Conservation (phyloP, 805 yeast genomes). For the Metschnikowia noctiluminum region DNA sequence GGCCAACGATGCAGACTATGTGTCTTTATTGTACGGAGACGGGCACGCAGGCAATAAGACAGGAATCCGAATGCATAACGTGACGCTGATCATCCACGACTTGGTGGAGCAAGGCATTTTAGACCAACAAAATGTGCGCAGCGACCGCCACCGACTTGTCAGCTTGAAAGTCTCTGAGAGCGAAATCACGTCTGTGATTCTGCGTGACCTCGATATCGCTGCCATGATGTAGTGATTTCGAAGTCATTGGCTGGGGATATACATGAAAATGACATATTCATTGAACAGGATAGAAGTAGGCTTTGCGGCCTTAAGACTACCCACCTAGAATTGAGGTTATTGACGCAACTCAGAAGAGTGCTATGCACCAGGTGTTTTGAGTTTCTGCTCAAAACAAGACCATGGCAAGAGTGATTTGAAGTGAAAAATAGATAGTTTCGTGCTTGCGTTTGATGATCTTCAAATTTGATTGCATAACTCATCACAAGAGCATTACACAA, state of each 20-base stretch:
- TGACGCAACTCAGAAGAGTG: too few species aligned
- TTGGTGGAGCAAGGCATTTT: slow-evolving; percentile 77
- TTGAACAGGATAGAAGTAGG: too few species aligned
- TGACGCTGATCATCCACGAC: slow-evolving; percentile 60
- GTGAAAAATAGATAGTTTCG: too few species aligned
- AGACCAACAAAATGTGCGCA: slow-evolving; percentile 59
- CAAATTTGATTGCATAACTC: too few species aligned
- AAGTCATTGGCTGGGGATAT: not conserved
- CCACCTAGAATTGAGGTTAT: too few species aligned
- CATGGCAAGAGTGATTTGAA: too few species aligned
- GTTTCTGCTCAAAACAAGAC: too few species aligned
- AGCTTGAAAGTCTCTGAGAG: slow-evolving; percentile 69
- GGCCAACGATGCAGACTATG: slow-evolving; percentile 13
- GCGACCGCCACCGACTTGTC: slow-evolving; percentile 64
- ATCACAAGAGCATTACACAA: too few species aligned
- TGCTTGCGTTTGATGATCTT: too few species aligned
- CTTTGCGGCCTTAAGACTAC: too few species aligned
- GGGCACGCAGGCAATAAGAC: slow-evolving; percentile 19
- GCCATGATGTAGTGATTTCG: slow-evolving; percentile 10
- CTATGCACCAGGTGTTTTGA: too few species aligned
- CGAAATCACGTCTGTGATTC: slow-evolving; percentile 59
- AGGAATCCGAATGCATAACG: slow-evolving; percentile 53
- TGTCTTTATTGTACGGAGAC: slow-evolving; percentile 27
- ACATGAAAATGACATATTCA: not conserved
- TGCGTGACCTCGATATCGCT: slow-evolving; percentile 41